These are phyloP conservation scores for Intubia oerlemansii DNA, from an alignment of 2,329 filamentous ascomycete species.

Conservation along the genomic window DNA sequence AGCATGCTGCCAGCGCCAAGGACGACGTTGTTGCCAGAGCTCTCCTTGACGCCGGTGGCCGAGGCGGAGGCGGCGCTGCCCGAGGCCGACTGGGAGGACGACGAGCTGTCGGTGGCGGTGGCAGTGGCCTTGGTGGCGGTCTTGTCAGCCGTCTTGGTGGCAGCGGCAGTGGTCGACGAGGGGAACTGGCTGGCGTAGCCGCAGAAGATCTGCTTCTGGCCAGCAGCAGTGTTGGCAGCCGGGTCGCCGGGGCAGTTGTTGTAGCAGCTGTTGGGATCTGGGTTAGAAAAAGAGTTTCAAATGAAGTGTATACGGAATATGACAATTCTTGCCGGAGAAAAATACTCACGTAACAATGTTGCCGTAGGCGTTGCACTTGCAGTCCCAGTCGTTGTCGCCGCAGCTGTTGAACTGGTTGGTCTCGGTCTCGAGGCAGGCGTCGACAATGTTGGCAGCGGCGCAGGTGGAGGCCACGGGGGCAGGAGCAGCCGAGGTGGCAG, in stretches of 20 bases:
- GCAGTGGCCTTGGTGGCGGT: conserved; percentile 5
- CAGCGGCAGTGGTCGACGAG: conserved; percentile 11
- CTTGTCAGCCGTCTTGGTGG: conserved; percentile 8
- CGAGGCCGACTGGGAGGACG: conserved; percentile 1
- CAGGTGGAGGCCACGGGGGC: conserved; percentile 5
- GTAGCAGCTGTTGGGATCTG: too few relatives aligned
- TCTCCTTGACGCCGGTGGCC: conserved; percentile 8
- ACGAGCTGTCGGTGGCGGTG: conserved; percentile 8
- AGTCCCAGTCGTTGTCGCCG: conserved; percentile 20
- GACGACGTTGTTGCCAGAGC: conserved; percentile 10
- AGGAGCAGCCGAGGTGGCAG: conserved; percentile 3
- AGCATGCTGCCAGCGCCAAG: conserved; percentile 13
- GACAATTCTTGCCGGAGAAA: neutral
- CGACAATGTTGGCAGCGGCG: conserved; percentile 7
- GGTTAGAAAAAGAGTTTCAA: neutral
- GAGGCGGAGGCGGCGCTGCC: conserved; percentile 4
- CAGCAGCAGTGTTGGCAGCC: conserved; percentile 14
- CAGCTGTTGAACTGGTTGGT: conserved; percentile 18
- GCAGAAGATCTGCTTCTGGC: conserved; percentile 23
- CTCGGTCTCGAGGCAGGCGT: conserved; percentile 12
- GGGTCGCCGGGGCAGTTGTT: conserved; percentile 30
- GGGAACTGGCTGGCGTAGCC: conserved; percentile 22
- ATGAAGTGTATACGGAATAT: too few relatives aligned
- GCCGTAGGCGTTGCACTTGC: conserved; percentile 22
- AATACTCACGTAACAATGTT: conserved; percentile 23